Evolutionary conservation across 805 yeast species (phyloP).

Genomic region (Cephaloascus albidus): DNA sequence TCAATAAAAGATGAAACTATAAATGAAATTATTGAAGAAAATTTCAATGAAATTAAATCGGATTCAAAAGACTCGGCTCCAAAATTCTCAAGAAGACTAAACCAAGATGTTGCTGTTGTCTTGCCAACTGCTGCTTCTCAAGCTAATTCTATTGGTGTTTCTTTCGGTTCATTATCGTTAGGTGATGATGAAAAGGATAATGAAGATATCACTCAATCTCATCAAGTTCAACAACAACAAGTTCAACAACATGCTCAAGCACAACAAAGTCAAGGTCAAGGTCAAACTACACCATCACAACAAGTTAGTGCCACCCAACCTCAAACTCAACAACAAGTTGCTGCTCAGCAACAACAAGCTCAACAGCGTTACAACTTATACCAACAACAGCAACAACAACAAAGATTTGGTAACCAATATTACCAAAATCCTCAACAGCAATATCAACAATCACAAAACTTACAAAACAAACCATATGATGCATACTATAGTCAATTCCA

Average conservation of each 20-base stretch:
- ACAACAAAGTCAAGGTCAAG: constrained; percentile 4
- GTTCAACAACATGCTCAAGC: constrained; percentile 2
- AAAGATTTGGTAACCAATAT: constrained; percentile 9
- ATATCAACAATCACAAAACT: constrained; percentile 7
- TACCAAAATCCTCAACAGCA: constrained; percentile 1
- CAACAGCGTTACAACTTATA: constrained; percentile 11
- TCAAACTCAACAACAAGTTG: constrained; percentile 10
- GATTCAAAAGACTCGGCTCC: constrained; percentile 3
- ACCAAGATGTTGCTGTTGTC: constrained; percentile 36
- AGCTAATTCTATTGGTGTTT: constrained; percentile 43
- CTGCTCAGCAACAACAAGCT: constrained; percentile 8
- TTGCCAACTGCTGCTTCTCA: constrained; percentile 44
- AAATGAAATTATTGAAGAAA: constrained; percentile 1
- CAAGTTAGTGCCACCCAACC: too few species aligned
- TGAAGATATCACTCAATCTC: constrained; percentile 12
- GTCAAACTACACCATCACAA: constrained; percentile 4
- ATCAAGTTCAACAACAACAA: constrained; percentile 7
- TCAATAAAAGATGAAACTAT: neutral
- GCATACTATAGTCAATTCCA: constrained; percentile 8
- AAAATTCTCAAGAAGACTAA: constrained; percentile 19
- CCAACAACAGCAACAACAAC: constrained; percentile 11
- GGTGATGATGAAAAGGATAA: constrained; percentile 29
- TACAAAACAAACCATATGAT: constrained; percentile 7
- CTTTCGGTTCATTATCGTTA: constrained; percentile 51
- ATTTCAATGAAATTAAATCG: neutral